Evolutionary conservation across 2,329 filamentous ascomycete species (phyloP).

Genomic region (Dactylellina drechsleri): DNA sequence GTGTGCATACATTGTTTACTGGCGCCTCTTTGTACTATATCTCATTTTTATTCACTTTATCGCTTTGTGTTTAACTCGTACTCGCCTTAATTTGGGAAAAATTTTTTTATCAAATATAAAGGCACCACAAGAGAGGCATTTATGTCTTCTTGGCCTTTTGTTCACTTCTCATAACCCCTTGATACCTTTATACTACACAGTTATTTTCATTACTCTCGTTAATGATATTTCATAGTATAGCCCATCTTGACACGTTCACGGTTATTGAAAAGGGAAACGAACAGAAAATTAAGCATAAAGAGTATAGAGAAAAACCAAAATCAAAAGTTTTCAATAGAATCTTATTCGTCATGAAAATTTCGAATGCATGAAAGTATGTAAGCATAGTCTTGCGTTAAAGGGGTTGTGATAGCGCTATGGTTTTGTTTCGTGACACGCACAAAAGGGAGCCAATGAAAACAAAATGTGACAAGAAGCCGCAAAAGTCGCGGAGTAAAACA

Average conservation of each 20-base stretch:
- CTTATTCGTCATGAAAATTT: too few species aligned
- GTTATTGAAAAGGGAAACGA: neutral
- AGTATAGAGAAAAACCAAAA: neutral
- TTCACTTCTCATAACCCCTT: slow-evolving; percentile 40
- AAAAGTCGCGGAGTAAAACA: slow-evolving; percentile 1
- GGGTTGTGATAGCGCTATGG: neutral
- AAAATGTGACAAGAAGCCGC: neutral
- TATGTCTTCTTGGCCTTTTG: neutral
- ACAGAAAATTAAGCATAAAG: slow-evolving; percentile 4
- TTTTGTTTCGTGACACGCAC: slow-evolving; percentile 2
- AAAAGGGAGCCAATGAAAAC: neutral
- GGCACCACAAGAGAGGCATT: neutral
- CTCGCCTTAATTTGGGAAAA: slow-evolving; percentile 16
- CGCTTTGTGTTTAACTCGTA: slow-evolving; percentile 4
- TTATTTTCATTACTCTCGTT: slow-evolving; percentile 21
- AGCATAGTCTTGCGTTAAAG: neutral
- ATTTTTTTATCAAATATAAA: slow-evolving; percentile 18
- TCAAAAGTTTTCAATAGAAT: neutral
- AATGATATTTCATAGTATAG: slow-evolving; percentile 23
- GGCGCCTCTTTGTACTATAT: slow-evolving; percentile 43
- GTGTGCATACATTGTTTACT: slow-evolving; percentile 31
- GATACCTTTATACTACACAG: neutral
- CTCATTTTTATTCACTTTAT: slow-evolving; percentile 12
- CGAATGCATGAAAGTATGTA: too few species aligned
- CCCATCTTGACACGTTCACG: neutral